These are phyloP conservation scores for Mycena maculata DNA, from an alignment of 768 basidiomycete genomes.

Conservation along the genomic window DNA sequence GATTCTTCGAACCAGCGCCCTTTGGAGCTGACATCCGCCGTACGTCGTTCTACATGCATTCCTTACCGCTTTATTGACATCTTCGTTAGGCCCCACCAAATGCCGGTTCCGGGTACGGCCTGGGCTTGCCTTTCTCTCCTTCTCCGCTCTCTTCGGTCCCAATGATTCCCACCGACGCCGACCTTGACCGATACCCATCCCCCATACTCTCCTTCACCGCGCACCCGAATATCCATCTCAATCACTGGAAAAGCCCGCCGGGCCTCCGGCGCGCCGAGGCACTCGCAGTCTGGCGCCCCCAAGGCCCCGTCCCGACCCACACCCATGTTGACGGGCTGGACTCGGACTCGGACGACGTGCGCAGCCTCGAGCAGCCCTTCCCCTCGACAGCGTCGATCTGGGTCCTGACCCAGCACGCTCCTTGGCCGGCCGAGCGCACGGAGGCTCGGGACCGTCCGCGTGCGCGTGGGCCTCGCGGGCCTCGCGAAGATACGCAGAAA, in stretches of 20 bases:
- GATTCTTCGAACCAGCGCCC: constrained; percentile 19
- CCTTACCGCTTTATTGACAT: background rate
- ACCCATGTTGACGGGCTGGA: background rate
- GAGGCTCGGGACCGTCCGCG: constrained; percentile 13
- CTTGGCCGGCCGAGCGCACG: background rate
- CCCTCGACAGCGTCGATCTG: constrained; percentile 45
- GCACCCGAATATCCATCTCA: background rate
- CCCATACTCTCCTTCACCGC: constrained; percentile 4
- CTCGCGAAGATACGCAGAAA: background rate
- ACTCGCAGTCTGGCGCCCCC: constrained; percentile 23
- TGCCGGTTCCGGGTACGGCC: constrained; percentile 24
- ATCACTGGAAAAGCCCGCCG: constrained; percentile 4
- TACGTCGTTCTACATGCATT: background rate
- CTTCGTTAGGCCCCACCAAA: constrained; percentile 5
- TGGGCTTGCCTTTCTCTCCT: constrained; percentile 31
- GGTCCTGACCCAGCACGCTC: constrained; percentile 3
- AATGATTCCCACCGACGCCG: constrained; percentile 8
- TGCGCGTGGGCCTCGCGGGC: background rate
- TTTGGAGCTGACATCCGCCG: background rate
- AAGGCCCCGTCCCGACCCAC: background rate
- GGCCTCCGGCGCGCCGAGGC: constrained; percentile 22
- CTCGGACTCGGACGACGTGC: constrained; percentile 25
- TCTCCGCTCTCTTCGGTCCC: constrained; percentile 5
- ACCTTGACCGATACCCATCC: constrained; percentile 4
- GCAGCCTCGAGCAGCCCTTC: constrained; percentile 37